phyloP scores from a whole-genome alignment of 2,329 filamentous ascomycete species.

The Ciborinia camelliae region DNA sequence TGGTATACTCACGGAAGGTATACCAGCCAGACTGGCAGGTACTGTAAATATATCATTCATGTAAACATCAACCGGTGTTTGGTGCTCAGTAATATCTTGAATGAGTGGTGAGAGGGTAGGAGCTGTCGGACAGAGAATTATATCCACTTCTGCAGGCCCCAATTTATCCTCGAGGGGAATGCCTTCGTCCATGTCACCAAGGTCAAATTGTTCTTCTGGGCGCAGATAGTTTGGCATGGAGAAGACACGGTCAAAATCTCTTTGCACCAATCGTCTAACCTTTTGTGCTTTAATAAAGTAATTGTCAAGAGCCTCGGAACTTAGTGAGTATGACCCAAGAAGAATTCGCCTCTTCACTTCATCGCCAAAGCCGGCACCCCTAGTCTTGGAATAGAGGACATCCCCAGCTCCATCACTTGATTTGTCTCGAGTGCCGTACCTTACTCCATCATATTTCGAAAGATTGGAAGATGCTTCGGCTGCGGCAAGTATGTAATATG shows the following conservation, averaged over 20 bases:
- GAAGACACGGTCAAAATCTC: conserved; percentile 83
- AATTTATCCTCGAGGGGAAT: conserved; percentile 51
- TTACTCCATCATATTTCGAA: conserved; percentile 94
- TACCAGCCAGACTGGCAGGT: conserved; percentile 84
- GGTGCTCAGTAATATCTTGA: conserved; percentile 49
- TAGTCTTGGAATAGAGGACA: conserved; percentile 72
- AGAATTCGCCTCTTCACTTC: conserved; percentile 87
- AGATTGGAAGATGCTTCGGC: conserved; percentile 95
- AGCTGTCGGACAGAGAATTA: conserved; percentile 83
- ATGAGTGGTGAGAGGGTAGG: conserved; percentile 70
- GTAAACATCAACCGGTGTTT: conserved; percentile 68
- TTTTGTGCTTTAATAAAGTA: conserved; percentile 95
- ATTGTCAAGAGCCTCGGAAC: conserved; percentile 87
- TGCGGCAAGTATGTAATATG: conserved; percentile 93
- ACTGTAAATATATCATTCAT: conserved; percentile 96
- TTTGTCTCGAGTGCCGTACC: conserved; percentile 60
- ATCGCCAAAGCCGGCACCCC: conserved; percentile 71
- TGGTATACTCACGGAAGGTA: conserved; percentile 85
- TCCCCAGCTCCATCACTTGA: conserved; percentile 53
- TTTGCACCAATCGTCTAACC: conserved; percentile 76
- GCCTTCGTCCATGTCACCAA: conserved; percentile 58
- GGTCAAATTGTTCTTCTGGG: conserved; percentile 51
- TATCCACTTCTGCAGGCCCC: conserved; percentile 68
- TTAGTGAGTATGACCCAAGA: conserved; percentile 85
- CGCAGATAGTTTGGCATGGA: conserved; percentile 64